Conservation (phyloP, 2,329 filamentous ascomycete genomes). For the Peltaster fructicola region DNA sequence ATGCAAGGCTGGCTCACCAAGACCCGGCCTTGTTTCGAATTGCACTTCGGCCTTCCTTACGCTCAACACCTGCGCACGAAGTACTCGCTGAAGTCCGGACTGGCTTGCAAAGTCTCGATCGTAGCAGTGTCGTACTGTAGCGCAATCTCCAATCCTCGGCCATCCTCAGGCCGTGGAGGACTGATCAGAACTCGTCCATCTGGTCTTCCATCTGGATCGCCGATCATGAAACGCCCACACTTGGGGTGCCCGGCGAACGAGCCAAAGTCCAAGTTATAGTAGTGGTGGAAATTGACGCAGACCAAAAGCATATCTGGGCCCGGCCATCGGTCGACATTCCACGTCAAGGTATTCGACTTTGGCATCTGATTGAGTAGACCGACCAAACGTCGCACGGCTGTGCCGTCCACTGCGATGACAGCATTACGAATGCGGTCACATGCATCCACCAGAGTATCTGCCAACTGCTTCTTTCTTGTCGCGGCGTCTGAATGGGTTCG, state of each 20-base stretch:
- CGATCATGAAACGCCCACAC: conserved; percentile 3
- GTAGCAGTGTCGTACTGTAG: conserved; percentile 5
- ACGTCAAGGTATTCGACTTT: conserved; percentile 4
- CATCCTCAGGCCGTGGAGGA: conserved; percentile 2
- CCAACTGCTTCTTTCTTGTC: too few species aligned
- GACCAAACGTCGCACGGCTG: conserved; percentile 5
- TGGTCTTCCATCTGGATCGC: conserved; percentile 3
- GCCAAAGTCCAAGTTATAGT: conserved; percentile 4
- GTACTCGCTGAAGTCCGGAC: conserved; percentile 2
- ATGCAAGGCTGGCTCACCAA: too few species aligned
- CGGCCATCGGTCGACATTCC: conserved; percentile 6
- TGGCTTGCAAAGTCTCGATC: conserved; percentile 1
- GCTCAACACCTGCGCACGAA: conserved; percentile 5
- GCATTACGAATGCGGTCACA: conserved; percentile 3
- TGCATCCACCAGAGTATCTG: conserved; percentile 1
- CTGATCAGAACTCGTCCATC: conserved; percentile 4
- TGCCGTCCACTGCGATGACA: conserved; percentile 4
- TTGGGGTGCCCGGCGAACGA: conserved; percentile 2
- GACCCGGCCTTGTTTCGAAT: too few species aligned
- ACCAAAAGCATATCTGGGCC: conserved; percentile 6
- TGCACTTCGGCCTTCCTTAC: too few species aligned
- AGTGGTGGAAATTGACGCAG: conserved; percentile 1
- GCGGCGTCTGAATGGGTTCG: too few species aligned
- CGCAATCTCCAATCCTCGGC: conserved; percentile 4
- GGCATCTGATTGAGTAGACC: conserved; percentile 5